phyloP scores from a whole-genome alignment of 352 stramenopile genomes.

The Pythium grandisporangium region DNA sequence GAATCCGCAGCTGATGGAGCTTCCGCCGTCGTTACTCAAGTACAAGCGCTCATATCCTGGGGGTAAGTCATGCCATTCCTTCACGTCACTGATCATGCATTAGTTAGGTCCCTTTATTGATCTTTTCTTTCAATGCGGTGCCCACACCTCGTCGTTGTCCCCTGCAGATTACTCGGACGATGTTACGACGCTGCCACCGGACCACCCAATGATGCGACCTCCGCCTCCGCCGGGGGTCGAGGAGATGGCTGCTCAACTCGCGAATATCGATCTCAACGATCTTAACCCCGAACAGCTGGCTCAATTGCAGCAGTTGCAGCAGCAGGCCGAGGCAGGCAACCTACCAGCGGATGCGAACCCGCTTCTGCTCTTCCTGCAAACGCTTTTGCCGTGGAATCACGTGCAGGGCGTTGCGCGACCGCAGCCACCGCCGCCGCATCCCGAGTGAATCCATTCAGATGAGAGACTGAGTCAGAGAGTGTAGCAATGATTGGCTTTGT shows the following conservation, averaged over 20 bases:
- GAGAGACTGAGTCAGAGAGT: background rate
- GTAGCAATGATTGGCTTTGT: no score
- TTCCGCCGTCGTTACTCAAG: slow-evolving; percentile 52
- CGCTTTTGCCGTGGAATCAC: slow-evolving; percentile 77
- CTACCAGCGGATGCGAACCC: slow-evolving; percentile 72
- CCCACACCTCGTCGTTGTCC: background rate
- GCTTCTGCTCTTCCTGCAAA: slow-evolving; percentile 80
- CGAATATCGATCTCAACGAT: slow-evolving; percentile 46
- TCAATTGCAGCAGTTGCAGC: slow-evolving; percentile 43
- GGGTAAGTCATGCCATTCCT: slow-evolving; percentile 18
- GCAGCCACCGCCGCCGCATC: background rate
- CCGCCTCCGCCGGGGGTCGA: background rate
- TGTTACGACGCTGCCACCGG: slow-evolving; percentile 71
- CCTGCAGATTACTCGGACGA: slow-evolving; percentile 77
- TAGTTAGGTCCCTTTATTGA: background rate
- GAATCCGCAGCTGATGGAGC: slow-evolving; percentile 46
- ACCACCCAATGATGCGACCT: slow-evolving; percentile 59
- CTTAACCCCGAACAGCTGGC: slow-evolving; percentile 47
- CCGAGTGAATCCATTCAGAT: background rate
- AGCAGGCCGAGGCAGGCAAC: slow-evolving; percentile 56
- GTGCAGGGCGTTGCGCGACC: slow-evolving; percentile 46
- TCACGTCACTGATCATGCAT: background rate
- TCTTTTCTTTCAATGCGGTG: background rate
- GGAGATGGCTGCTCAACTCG: no score
- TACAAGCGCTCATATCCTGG: slow-evolving; percentile 55